Conservation (phyloP, 2,329 filamentous ascomycete genomes). For the Stagonosporopsis tanaceti region DNA sequence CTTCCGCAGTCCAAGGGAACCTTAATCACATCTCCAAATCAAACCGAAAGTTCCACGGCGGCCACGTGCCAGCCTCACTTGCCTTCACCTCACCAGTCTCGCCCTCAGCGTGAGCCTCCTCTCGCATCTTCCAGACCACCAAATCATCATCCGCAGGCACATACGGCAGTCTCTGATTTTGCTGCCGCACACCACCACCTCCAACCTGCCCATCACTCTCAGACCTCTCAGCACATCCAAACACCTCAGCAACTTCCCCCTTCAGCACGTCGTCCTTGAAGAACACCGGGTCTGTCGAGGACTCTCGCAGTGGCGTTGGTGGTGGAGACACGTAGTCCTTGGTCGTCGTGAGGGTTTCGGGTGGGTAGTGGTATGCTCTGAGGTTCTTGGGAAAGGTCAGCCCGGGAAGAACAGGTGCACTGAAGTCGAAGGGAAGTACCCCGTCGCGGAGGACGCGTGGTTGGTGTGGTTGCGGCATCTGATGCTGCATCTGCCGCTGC, state of each 20-base stretch:
- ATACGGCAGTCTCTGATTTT: constrained; percentile 9
- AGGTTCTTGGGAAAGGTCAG: constrained; percentile 11
- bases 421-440: constrained; percentile 42
- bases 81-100: neutral
- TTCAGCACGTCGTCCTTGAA: constrained; percentile 21
- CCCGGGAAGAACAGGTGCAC: constrained; percentile 55
- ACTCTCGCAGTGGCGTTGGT: neutral
- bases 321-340: constrained; percentile 45
- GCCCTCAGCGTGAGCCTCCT: neutral
- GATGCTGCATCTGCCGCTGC: neutral
- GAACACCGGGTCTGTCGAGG: constrained; percentile 71
- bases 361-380: constrained; percentile 4
- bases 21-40: constrained; percentile 1
- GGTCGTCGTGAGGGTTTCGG: constrained; percentile 2
- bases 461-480: neutral
- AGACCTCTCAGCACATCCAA: constrained; percentile 74
- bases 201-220: constrained; percentile 64
- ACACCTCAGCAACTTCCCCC: constrained; percentile 17
- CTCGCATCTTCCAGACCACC: constrained; percentile 13
- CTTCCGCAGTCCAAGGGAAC: neutral
- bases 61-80: neutral
- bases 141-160: constrained; percentile 23
- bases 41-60: constrained; percentile 4
- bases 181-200: constrained; percentile 59
- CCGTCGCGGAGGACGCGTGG: neutral